phyloP scores from a whole-genome alignment of 1,139 yeast species.

The Protomyces arabidopsidicola region DNA sequence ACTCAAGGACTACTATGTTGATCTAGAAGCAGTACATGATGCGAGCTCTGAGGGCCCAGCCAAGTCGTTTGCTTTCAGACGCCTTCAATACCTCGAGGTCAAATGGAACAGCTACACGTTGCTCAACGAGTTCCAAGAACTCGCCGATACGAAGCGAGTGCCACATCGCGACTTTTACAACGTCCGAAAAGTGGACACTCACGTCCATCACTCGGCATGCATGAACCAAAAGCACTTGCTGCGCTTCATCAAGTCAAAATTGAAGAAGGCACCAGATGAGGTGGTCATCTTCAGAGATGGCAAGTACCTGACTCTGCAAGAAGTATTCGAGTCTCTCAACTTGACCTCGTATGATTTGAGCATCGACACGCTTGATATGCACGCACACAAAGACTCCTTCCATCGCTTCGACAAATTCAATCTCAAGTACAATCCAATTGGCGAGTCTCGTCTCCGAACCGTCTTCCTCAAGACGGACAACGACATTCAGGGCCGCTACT shows the following conservation, averaged over 20 bases:
- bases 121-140: slow-evolving; percentile 88
- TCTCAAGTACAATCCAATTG: slow-evolving; percentile 94
- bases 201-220: slow-evolving; percentile 97
- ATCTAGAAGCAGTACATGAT: slow-evolving; percentile 63
- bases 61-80: slow-evolving; percentile 92
- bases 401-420: slow-evolving; percentile 97
- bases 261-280: slow-evolving; percentile 74
- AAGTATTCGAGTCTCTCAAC: slow-evolving; percentile 85
- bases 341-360: slow-evolving; percentile 90
- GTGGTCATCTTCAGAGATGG: slow-evolving; percentile 93
- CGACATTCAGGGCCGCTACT: slow-evolving; percentile 76
- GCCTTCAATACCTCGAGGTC: slow-evolving; percentile 90
- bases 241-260: slow-evolving; percentile 88
- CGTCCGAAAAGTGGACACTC: slow-evolving; percentile 97
- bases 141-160: slow-evolving; percentile 70
- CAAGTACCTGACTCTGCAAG: slow-evolving; percentile 72
- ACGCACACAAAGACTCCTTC: slow-evolving; percentile 92
- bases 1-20: slow-evolving; percentile 75
- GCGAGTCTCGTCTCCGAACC: slow-evolving; percentile 93
- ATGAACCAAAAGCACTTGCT: slow-evolving; percentile 97
- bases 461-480: slow-evolving; percentile 94
- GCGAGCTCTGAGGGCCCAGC: slow-evolving; percentile 92
- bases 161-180: slow-evolving; percentile 98
- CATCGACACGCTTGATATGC: slow-evolving; percentile 97
- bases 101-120: slow-evolving; percentile 89